Evolutionary conservation across 306 rosid genomes (phyloP).

Genomic region (Prunus mume): DNA sequence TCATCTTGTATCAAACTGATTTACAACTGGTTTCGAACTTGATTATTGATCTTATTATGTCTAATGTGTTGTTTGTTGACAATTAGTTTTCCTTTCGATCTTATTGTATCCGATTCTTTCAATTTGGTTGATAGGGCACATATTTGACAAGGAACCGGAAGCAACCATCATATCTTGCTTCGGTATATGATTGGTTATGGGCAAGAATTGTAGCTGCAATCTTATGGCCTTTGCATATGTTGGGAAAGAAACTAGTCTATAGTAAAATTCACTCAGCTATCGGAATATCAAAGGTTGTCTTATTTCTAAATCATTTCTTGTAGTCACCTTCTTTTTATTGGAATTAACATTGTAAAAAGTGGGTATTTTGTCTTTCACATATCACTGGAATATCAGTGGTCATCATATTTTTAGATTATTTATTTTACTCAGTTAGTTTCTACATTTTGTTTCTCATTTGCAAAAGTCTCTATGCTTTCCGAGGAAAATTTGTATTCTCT

Average conservation of each 20-base stretch:
- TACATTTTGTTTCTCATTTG: not conserved
- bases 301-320: not conserved
- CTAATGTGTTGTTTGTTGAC: not conserved
- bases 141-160: slow-evolving; percentile 57
- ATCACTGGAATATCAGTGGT: slow-evolving; percentile 18
- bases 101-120: slow-evolving; percentile 20
- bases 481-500: not conserved
- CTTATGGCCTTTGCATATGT: slow-evolving; percentile 69
- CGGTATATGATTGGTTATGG: slow-evolving; percentile 72
- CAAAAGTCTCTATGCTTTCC: not conserved
- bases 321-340: not conserved
- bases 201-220: slow-evolving; percentile 69
- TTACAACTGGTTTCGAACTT: not conserved
- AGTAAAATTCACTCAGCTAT: slow-evolving; percentile 75
- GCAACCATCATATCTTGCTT: slow-evolving; percentile 52
- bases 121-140: slow-evolving; percentile 54
- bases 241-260: slow-evolving; percentile 77
- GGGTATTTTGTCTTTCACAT: not conserved
- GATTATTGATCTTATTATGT: not conserved
- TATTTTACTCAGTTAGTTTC: not conserved
- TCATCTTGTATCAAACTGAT: not conserved
- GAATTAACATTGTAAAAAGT: not conserved
- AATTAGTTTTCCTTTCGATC: slow-evolving; percentile 3
- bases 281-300: slow-evolving; percentile 56
- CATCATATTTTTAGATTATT: slow-evolving; percentile 2